phyloP scores from a whole-genome alignment of 1,139 yeast genomes.

The Torulaspora globosa region DNA sequence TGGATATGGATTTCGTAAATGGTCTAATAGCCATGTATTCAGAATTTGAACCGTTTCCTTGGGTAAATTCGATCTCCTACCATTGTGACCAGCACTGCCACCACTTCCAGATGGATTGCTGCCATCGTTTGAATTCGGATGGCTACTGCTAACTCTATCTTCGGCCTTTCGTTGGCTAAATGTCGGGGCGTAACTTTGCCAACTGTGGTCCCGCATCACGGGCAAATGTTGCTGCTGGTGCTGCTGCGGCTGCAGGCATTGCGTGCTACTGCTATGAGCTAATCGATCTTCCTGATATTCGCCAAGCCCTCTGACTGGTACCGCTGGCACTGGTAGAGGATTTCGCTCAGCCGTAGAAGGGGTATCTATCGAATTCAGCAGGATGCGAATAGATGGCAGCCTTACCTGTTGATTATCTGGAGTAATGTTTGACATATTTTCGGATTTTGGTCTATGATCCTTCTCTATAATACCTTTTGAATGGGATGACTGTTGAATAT shows the following conservation, averaged over 20 bases:
- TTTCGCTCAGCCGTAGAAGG: conserved; percentile 2
- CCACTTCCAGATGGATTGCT: background rate
- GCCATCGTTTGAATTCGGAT: background rate
- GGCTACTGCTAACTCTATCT: conserved; percentile 1
- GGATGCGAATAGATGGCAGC: conserved; percentile 25
- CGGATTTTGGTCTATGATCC: background rate
- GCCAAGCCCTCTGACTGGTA: background rate
- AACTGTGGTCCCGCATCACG: background rate
- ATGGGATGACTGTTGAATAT: background rate
- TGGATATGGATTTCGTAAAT: conserved; percentile 90
- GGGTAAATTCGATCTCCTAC: conserved; percentile 69
- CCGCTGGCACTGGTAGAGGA: background rate
- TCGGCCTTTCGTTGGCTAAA: background rate
- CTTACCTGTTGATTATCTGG: conserved; percentile 14
- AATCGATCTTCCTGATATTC: background rate
- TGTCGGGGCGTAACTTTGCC: background rate
- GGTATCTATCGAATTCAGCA: conserved; percentile 21
- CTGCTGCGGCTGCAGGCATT: background rate
- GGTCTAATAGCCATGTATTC: conserved; percentile 78
- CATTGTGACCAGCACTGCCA: conserved; percentile 7
- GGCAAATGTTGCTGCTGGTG: background rate
- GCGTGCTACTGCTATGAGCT: background rate
- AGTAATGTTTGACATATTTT: conserved; percentile 1
- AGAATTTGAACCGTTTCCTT: conserved; percentile 80
- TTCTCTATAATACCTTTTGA: background rate